Evolutionary conservation across 139 green algal genomes (phyloP).

Genomic region (Coelastrella sp.): DNA sequence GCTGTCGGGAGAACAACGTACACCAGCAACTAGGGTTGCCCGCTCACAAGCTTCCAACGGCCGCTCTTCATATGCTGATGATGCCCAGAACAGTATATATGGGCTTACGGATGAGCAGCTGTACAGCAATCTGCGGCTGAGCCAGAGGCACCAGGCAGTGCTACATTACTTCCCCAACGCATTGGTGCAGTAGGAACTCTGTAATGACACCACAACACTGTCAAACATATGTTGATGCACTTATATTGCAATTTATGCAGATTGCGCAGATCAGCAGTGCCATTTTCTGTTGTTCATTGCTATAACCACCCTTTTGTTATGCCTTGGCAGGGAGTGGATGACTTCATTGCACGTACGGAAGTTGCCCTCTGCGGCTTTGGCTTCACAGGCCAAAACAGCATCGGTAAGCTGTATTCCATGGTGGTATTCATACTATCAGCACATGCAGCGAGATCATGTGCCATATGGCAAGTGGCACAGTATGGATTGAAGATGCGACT

Average conservation of each 20-base stretch:
- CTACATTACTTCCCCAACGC: slow-evolving; percentile 72
- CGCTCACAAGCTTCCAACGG: not conserved
- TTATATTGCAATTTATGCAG: too few relatives aligned
- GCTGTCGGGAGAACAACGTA: not conserved
- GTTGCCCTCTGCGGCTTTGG: slow-evolving; percentile 76
- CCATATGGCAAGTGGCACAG: not conserved
- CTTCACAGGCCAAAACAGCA: slow-evolving; percentile 85
- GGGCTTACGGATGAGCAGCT: not conserved
- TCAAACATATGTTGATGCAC: not conserved
- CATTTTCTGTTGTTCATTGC: not conserved
- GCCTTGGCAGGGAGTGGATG: slow-evolving; percentile 63
- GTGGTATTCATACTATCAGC: not conserved
- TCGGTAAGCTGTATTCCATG: slow-evolving; percentile 67
- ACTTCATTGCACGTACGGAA: slow-evolving; percentile 83
- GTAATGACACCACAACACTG: not conserved
- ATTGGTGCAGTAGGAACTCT: slow-evolving; percentile 48
- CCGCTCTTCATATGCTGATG: not conserved
- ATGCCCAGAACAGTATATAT: not conserved
- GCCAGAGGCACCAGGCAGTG: slow-evolving; percentile 38
- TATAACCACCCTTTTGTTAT: not conserved
- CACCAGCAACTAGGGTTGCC: not conserved
- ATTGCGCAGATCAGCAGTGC: too few relatives aligned
- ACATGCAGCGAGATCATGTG: not conserved
- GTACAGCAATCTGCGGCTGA: not conserved
- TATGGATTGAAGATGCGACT: not conserved